A percentile compares a stretch with the other conserved stretches of the same genome.
phyloP scores from a whole-genome alignment of 169 alveolate genomes.

The Plasmodium cynomolgi region DNA sequence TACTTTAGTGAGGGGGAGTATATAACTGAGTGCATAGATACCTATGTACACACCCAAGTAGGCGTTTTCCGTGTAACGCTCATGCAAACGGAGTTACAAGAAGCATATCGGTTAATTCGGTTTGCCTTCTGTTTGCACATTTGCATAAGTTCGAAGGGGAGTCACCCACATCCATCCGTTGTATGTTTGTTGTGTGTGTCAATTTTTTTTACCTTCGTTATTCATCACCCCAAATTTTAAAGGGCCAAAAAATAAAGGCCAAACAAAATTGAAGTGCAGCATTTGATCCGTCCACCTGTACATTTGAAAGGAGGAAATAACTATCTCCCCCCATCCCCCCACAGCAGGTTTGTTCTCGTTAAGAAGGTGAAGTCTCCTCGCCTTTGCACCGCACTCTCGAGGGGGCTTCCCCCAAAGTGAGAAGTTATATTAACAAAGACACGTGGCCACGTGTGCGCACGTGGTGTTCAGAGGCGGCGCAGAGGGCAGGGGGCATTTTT shows the following conservation, averaged over 20 bases:
- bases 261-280: background rate
- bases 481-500: no score
- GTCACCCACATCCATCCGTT: background rate
- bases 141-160: background rate
- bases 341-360: background rate
- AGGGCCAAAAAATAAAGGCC: background rate
- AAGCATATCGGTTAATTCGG: background rate
- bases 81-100: background rate
- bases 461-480: no score
- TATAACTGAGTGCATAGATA: background rate
- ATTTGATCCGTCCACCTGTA: background rate
- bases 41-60: background rate
- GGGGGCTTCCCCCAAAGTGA: background rate
- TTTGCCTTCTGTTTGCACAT: background rate
- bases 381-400: background rate
- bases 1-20: background rate
- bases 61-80: background rate
- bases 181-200: background rate
- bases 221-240: background rate
- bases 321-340: background rate
- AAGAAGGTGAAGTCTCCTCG: background rate
- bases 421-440: background rate
- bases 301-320: background rate
- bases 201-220: background rate
- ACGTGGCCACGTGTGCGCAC: background rate